A percentile compares a stretch with the other conserved stretches of the same genome.
Conservation (phyloP, 306 rosid species). For the Prunus davidiana region DNA sequence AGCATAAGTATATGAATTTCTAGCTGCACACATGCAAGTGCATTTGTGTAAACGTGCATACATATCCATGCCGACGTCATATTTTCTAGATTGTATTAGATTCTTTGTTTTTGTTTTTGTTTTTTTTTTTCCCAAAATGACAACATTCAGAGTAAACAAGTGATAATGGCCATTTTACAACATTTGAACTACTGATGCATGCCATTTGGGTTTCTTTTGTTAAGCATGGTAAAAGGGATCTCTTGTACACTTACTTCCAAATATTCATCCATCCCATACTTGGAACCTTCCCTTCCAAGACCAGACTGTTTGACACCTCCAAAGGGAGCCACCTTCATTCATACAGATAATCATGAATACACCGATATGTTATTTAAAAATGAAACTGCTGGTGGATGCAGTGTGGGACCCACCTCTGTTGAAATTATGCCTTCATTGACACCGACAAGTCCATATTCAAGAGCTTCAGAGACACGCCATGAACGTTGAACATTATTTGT, state of each 20-base stretch:
- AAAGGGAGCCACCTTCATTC: conserved; percentile 88
- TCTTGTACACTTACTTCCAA: conserved; percentile 59
- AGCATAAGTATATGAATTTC: no score
- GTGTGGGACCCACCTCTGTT: conserved; percentile 68
- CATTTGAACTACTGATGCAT: background rate
- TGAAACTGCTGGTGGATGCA: conserved; percentile 4
- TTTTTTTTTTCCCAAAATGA: no score
- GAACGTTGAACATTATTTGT: conserved; percentile 85
- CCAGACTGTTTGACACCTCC: conserved; percentile 98
- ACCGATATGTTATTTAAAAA: background rate
- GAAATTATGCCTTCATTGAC: conserved; percentile 91
- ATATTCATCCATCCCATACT: conserved; percentile 95
- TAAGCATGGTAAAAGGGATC: background rate
- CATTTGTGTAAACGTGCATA: no score
- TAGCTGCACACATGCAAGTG: no score
- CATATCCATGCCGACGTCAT: no score
- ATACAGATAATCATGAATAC: conserved; percentile 17
- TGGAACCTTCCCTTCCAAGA: conserved; percentile 98
- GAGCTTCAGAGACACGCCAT: conserved; percentile 97
- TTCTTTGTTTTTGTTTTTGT: no score
- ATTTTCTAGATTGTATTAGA: no score
- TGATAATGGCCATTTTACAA: background rate
- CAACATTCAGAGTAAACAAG: no score
- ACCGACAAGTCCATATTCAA: conserved; percentile 92
- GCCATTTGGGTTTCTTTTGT: background rate